Percentiles rank a stretch among this genome's conserved stretches.
phyloP scores from a whole-genome alignment of 345 rosid genomes.

The Acer campestre region DNA sequence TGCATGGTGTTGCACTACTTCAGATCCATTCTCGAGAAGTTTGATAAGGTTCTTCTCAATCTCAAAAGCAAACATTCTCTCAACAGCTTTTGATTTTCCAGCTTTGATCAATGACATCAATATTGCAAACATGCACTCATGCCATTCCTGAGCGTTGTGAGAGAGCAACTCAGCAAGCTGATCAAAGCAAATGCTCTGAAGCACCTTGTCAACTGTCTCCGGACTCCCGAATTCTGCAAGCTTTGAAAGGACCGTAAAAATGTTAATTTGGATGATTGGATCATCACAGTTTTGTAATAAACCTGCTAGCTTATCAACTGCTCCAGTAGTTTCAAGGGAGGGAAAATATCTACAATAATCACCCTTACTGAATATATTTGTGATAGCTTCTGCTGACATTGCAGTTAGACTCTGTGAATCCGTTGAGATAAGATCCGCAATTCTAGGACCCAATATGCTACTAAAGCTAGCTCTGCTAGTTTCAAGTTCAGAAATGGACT shows the following conservation, averaged over 20 bases:
- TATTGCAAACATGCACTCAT: conserved; percentile 31
- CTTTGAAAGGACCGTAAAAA: conserved; percentile 31
- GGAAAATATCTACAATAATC: conserved; percentile 32
- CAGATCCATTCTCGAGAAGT: conserved; percentile 32
- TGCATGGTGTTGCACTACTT: conserved; percentile 34
- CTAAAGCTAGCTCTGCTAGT: conserved; percentile 29
- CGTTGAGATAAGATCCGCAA: conserved; percentile 30
- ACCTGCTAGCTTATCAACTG: conserved; percentile 25
- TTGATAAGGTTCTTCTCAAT: conserved; percentile 34
- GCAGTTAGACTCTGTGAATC: conserved; percentile 24
- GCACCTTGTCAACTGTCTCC: conserved; percentile 32
- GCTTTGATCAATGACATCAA: conserved; percentile 34
- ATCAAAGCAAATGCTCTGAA: conserved; percentile 30
- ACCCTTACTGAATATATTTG: conserved; percentile 21
- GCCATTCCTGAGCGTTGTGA: conserved; percentile 25
- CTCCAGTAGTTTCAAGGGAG: conserved; percentile 24
- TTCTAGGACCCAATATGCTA: conserved; percentile 33
- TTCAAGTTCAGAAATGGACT: conserved; percentile 38
- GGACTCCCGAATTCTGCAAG: conserved; percentile 36
- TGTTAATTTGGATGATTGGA: conserved; percentile 24
- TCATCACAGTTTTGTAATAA: conserved; percentile 27
- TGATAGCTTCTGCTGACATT: conserved; percentile 32
- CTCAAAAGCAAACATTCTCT: conserved; percentile 33
- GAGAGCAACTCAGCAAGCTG: conserved; percentile 27
- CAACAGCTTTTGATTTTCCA: conserved; percentile 39